phyloP scores from a whole-genome alignment of 306 rosid genomes.

The Begonia fuchsioides region DNA sequence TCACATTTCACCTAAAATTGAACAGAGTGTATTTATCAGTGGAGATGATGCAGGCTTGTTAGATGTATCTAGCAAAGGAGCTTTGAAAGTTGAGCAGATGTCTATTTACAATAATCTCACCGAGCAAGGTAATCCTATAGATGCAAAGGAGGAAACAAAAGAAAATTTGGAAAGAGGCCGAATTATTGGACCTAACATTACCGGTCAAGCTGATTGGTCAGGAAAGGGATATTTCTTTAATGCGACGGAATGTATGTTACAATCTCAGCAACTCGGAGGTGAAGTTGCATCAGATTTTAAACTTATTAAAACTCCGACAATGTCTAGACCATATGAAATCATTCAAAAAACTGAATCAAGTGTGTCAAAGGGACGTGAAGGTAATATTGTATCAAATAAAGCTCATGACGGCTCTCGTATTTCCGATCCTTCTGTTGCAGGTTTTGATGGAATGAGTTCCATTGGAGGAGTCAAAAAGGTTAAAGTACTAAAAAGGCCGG shows the following conservation, averaged over 20 bases:
- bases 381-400: constrained; percentile 3
- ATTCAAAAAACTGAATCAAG: constrained; percentile 19
- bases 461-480: constrained; percentile 39
- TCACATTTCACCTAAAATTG: constrained; percentile 21
- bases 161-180: constrained; percentile 12
- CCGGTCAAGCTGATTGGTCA: constrained; percentile 19
- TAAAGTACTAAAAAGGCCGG: constrained; percentile 41
- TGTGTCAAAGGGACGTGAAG: constrained; percentile 16
- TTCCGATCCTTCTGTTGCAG: constrained; percentile 11
- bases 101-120: constrained; percentile 18
- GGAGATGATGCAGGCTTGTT: constrained; percentile 19
- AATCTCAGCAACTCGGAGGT: constrained; percentile 20
- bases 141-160: constrained; percentile 23
- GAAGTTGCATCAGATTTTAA: constrained; percentile 11
- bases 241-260: constrained; percentile 19
- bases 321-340: constrained; percentile 15
- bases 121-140: constrained; percentile 14
- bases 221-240: constrained; percentile 16
- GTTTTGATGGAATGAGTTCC: constrained; percentile 13
- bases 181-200: constrained; percentile 11
- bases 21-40: constrained; percentile 17
- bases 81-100: constrained; percentile 11
- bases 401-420: constrained; percentile 11
- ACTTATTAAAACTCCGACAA: constrained; percentile 1
- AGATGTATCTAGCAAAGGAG: constrained; percentile 23